Evolutionary conservation across 805 yeast species (phyloP).

Genomic region (Starmerella vaccinii): DNA sequence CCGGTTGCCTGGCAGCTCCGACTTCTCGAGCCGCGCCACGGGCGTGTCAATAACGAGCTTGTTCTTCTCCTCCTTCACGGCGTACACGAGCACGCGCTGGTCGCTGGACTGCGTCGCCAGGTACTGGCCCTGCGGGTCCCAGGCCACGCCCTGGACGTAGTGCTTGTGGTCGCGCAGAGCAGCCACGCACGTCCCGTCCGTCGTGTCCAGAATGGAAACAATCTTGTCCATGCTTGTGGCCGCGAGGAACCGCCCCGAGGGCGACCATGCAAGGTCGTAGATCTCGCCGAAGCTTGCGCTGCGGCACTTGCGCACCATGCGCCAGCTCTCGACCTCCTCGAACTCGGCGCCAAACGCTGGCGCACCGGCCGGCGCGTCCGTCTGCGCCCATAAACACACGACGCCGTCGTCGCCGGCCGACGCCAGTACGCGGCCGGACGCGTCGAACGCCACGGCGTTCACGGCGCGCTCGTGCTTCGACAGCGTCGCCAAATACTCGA

Average conservation of each 20-base stretch:
- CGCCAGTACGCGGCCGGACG: constrained; percentile 61
- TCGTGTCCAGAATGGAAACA: constrained; percentile 54
- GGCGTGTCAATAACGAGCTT: constrained; percentile 2
- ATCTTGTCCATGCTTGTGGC: constrained; percentile 88
- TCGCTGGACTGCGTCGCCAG: constrained; percentile 88
- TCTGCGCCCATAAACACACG: constrained; percentile 63
- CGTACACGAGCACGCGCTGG: constrained; percentile 64
- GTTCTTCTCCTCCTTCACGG: constrained; percentile 25
- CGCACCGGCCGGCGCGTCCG: constrained; percentile 13
- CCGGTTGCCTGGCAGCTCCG: constrained; percentile 5
- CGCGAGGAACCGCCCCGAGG: constrained; percentile 63
- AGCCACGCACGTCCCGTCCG: constrained; percentile 45
- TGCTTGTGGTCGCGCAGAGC: constrained; percentile 68
- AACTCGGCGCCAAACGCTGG: constrained; percentile 48
- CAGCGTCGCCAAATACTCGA: constrained; percentile 70
- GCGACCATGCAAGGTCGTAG: constrained; percentile 90
- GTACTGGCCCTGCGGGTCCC: constrained; percentile 81
- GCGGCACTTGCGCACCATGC: constrained; percentile 39
- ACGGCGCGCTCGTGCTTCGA: constrained; percentile 90
- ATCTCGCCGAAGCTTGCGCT: constrained; percentile 53
- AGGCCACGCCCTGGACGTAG: constrained; percentile 89
- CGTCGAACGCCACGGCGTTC: constrained; percentile 74
- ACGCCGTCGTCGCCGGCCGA: constrained; percentile 95
- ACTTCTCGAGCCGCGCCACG: constrained; percentile 4
- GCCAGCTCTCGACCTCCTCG: constrained; percentile 60